phyloP scores from a whole-genome alignment of 192 early-diverging fungal species.

The Backusella liffmaniae region DNA sequence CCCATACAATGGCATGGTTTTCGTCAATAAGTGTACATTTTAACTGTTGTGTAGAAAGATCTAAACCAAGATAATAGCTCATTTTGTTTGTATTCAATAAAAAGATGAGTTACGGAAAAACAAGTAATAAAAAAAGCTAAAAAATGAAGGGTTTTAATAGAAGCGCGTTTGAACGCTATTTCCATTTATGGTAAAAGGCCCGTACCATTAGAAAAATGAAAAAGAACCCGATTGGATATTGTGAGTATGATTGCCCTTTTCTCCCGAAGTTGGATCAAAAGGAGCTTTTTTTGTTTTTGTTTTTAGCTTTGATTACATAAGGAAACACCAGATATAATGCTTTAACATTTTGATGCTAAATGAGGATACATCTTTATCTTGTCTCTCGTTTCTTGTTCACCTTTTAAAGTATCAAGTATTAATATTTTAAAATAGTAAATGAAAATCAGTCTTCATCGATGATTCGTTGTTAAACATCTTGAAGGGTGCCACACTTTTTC shows the following conservation, averaged over 20 bases:
- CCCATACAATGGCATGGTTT: conserved; percentile 33
- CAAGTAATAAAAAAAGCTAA: not conserved
- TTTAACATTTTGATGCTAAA: no score
- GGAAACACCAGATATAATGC: no score
- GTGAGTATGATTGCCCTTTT: not conserved
- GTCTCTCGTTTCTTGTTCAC: no score
- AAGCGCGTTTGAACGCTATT: not conserved
- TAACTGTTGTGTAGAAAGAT: conserved; percentile 77
- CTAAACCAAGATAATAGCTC: conserved; percentile 61
- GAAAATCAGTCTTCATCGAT: no score
- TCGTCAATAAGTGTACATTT: conserved; percentile 60
- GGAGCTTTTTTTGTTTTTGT: not conserved
- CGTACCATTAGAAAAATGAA: not conserved
- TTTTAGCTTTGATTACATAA: not conserved
- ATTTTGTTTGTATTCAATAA: not conserved
- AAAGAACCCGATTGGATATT: conserved; percentile 3
- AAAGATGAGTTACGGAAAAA: not conserved
- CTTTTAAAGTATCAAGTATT: no score
- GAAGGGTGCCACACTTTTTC: no score
- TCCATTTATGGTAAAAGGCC: not conserved
- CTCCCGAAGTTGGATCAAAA: not conserved
- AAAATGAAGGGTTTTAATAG: not conserved
- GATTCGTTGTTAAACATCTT: no score
- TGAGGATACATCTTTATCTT: no score
- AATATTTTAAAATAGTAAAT: no score